Evolutionary conservation across 2,329 filamentous ascomycete species (phyloP).

Genomic region (Stemphylium vesicarium): DNA sequence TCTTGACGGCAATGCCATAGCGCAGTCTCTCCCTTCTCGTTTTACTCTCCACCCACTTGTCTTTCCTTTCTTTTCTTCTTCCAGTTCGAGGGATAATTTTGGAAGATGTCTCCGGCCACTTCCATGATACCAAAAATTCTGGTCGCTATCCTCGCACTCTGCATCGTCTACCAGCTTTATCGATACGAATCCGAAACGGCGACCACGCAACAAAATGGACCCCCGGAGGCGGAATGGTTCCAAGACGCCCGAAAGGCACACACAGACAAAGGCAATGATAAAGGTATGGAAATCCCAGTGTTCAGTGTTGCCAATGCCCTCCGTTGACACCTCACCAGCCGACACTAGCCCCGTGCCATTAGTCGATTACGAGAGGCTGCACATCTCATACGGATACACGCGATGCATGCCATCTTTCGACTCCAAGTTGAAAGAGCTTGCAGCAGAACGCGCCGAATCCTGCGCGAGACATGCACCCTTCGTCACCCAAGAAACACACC

Average conservation of each 20-base stretch:
- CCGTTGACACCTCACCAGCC: neutral
- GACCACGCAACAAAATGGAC: slow-evolving; percentile 1
- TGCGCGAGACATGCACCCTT: slow-evolving; percentile 26
- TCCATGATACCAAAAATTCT: slow-evolving; percentile 4
- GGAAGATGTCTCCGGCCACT: neutral
- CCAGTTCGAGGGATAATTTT: no score
- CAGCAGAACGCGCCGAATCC: slow-evolving; percentile 12
- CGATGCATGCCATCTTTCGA: slow-evolving; percentile 23
- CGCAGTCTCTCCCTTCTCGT: no score
- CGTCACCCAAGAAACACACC: slow-evolving; percentile 13
- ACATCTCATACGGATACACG: slow-evolving; percentile 23
- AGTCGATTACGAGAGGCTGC: slow-evolving; percentile 9
- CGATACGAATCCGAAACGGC: neutral
- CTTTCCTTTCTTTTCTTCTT: no score
- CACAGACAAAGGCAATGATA: neutral
- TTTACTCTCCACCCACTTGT: no score
- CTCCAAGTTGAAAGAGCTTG: slow-evolving; percentile 12
- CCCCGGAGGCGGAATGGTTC: slow-evolving; percentile 7
- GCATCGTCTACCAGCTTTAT: slow-evolving; percentile 13
- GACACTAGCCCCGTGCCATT: neutral
- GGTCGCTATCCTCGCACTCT: slow-evolving; percentile 5
- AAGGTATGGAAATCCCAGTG: neutral
- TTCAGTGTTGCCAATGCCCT: neutral
- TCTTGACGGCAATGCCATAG: no score
- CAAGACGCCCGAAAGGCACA: slow-evolving; percentile 8